Evolutionary conservation across 345 rosid species (phyloP).

Genomic region (Citrus maxima): DNA sequence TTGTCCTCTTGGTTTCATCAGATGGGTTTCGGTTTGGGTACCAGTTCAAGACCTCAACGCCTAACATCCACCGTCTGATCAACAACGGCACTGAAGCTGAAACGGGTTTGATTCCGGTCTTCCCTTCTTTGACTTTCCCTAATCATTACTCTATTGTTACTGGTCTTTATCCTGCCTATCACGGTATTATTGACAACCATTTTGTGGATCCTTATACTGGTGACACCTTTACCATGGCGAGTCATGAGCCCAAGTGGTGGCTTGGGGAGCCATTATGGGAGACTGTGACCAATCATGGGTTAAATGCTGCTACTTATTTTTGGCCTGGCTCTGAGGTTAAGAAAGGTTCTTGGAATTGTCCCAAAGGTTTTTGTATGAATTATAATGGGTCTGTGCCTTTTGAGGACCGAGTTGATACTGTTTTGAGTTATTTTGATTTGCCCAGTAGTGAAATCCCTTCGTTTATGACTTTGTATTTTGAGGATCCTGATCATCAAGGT

Average conservation of each 20-base stretch:
- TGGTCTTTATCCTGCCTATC: conserved; percentile 86
- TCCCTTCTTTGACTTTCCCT: conserved; percentile 85
- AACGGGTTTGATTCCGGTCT: conserved; percentile 82
- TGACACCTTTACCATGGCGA: conserved; percentile 54
- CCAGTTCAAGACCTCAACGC: conserved; percentile 74
- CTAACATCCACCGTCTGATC: conserved; percentile 71
- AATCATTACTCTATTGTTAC: conserved; percentile 94
- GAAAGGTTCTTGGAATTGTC: conserved; percentile 89
- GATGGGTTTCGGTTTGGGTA: conserved; percentile 97
- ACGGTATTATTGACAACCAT: conserved; percentile 73
- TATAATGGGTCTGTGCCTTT: conserved; percentile 80
- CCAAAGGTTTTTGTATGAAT: conserved; percentile 44
- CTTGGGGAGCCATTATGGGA: conserved; percentile 96
- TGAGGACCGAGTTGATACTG: conserved; percentile 80
- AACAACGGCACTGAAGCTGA: conserved; percentile 85
- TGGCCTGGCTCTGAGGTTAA: conserved; percentile 99
- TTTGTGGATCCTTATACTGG: conserved; percentile 67
- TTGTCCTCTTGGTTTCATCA: conserved; percentile 74
- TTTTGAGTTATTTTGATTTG: conserved; percentile 72
- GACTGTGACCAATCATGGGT: conserved; percentile 77
- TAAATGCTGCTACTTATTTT: conserved; percentile 80
- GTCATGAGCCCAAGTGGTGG: conserved; percentile 96
- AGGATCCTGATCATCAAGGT: conserved; percentile 98
- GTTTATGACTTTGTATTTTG: conserved; percentile 83
- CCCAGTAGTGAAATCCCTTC: conserved; percentile 61